Conservation (phyloP, 345 rosid genomes). For the Jatropha curcas region DNA sequence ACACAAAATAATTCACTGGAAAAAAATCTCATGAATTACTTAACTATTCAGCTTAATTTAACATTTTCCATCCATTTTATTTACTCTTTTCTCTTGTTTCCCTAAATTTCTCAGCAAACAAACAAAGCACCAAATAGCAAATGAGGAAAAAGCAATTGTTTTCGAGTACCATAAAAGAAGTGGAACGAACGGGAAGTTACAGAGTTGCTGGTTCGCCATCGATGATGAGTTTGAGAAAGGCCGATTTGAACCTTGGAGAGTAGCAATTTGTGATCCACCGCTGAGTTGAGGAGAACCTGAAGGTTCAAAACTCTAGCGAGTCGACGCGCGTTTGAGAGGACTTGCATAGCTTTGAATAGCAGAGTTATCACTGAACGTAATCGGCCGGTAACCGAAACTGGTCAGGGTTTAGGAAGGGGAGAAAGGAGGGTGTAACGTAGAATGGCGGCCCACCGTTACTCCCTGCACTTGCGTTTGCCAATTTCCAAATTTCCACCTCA, state of each 20-base stretch:
- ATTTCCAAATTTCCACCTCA: too few relatives aligned
- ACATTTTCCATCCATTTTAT: not conserved
- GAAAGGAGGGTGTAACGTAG: not conserved
- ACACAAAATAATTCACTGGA: not conserved
- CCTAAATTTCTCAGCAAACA: not conserved
- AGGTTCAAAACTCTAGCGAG: conserved; percentile 42
- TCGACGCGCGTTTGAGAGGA: conserved; percentile 41
- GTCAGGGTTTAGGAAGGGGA: conserved; percentile 7
- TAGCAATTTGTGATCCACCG: conserved; percentile 20
- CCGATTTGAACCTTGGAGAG: conserved; percentile 29
- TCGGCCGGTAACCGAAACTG: not conserved
- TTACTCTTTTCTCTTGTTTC: not conserved
- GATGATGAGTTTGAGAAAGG: conserved; percentile 19
- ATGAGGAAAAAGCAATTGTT: conserved; percentile 3
- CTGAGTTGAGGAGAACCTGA: conserved; percentile 22
- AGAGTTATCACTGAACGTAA: too few relatives aligned
- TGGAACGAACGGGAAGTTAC: conserved; percentile 16
- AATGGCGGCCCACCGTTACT: conserved; percentile 4
- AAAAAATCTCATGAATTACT: not conserved
- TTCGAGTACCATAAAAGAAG: conserved; percentile 35
- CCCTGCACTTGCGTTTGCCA: conserved; percentile 1
- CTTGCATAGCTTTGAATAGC: conserved; percentile 35
- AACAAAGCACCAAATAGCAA: not conserved
- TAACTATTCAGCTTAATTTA: not conserved
- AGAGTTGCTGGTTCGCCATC: conserved; percentile 20